Base-by-base conservation (phyloP, 2,329 filamentous ascomycete species). In the Magnaporthiopsis incrustans region DNA sequence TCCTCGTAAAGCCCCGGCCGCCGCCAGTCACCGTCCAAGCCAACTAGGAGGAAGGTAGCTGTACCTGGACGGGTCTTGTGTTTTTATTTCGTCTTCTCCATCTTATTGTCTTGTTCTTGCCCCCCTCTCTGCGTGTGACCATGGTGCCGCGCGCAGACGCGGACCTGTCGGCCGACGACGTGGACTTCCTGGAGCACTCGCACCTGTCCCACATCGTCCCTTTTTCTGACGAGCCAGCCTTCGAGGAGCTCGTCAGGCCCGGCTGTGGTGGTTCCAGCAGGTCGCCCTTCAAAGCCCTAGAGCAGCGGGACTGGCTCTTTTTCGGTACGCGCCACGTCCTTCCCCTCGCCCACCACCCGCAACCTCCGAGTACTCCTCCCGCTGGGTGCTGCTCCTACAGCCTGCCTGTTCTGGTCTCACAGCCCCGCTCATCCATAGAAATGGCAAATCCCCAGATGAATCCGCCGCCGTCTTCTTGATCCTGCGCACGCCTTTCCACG, bases 391-490 rank as follows among this genome's bases (percentile, higher is more conserved):
- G 11, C 38, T 15, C 38, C 38, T 44, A 14, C 38, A 44, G 38
- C 38, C 32, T 50, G 35, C 68, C 68, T 68, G 67, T 71, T 68
- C 68, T 67, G 71, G 70, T 77, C 75, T 76, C 69, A 71, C 70
- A 68, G 56, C 56, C 30, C 71, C 78, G 77, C 82, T 83, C 75
- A 82, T 78, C 75, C 71, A 69, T 76, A 82, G 77, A 78, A 57
- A 60, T 63, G 62, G 56, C 56, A 61, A 60, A n/a, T 27, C 71
- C 72, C 65, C 77, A 92, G 90, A 93, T 82, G 90, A 93, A 78
- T 85, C 85, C 32, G 81, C 90, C 64, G 79, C 87, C 67, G 81
- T 92, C 25, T 86, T 90, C 70, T 77, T 92, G 67, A 79, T 91
- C 14, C 81, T 93, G 65, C 84, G 84, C 70, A 87, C 87, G 11